A percentile compares a stretch with the other conserved stretches of the same genome.
These are phyloP conservation scores for Naganishia friedmannii DNA, from an alignment of 768 basidiomycete genomes.

Conservation along the genomic window DNA sequence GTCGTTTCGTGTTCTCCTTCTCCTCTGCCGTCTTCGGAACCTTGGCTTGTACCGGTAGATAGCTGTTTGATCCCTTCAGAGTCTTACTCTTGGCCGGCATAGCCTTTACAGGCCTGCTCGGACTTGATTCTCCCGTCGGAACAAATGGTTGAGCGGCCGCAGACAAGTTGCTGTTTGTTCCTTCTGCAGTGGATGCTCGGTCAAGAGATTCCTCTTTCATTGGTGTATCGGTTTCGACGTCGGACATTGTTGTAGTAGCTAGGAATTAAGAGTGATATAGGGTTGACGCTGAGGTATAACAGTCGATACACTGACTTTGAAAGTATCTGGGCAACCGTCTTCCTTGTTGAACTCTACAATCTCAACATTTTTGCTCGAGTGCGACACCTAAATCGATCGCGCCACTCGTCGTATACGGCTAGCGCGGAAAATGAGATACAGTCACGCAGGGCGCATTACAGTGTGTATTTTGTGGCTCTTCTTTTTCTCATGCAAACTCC, in stretches of 20 bases:
- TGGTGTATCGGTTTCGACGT: neutral
- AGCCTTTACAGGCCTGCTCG: constrained; percentile 27
- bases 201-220: constrained; percentile 1
- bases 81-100: constrained; percentile 26
- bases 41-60: constrained; percentile 73
- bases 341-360: too few relatives aligned
- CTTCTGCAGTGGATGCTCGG: neutral
- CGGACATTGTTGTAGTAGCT: neutral
- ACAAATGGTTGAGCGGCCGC: constrained; percentile 21
- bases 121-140: constrained; percentile 12
- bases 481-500: too few relatives aligned
- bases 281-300: neutral
- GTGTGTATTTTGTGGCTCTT: too few relatives aligned
- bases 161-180: constrained; percentile 5
- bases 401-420: too few relatives aligned
- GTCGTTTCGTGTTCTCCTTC: constrained; percentile 59
- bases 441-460: too few relatives aligned
- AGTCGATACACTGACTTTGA: too few relatives aligned
- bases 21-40: constrained; percentile 59
- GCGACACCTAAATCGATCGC: too few relatives aligned
- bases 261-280: too few relatives aligned
- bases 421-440: too few relatives aligned
- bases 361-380: too few relatives aligned
- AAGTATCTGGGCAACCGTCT: too few relatives aligned
- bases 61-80: constrained; percentile 32